These are phyloP conservation scores for Aegilops longissima DNA, from an alignment of 176 grass and related monocot species.

Conservation along the genomic window DNA sequence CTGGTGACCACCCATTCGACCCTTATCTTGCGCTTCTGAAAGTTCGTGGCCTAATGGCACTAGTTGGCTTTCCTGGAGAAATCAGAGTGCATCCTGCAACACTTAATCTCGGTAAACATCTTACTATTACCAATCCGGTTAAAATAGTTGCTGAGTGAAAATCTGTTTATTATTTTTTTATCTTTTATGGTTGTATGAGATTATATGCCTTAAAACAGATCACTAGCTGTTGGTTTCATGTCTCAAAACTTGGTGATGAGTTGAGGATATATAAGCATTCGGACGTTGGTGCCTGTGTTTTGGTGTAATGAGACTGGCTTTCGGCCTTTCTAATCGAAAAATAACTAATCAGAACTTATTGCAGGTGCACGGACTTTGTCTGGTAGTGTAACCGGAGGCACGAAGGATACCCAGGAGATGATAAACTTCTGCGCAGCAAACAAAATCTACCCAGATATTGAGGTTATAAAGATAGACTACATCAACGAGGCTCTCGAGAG, in stretches of 20 bases:
- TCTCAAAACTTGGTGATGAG: neutral
- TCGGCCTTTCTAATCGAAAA: neutral
- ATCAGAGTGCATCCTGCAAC: constrained; percentile 57
- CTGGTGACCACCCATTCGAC: constrained; percentile 83
- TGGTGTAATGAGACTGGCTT: neutral
- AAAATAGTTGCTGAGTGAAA: neutral
- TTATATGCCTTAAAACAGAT: no score
- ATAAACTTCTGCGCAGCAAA: constrained; percentile 64
- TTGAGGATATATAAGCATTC: no score
- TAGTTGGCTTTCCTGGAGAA: constrained; percentile 67
- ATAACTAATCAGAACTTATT: neutral
- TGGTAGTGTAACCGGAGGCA: constrained; percentile 60
- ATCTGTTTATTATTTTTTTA: neutral
- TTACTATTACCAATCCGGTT: no score
- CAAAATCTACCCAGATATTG: constrained; percentile 72
- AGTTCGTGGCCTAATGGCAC: constrained; percentile 57
- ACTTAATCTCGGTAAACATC: constrained; percentile 50
- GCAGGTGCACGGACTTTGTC: constrained; percentile 55
- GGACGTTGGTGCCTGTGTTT: no score
- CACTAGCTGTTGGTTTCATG: neutral
- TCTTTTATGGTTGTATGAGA: neutral
- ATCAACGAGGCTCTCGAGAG: constrained; percentile 72
- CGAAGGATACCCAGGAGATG: constrained; percentile 65
- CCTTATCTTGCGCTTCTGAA: constrained; percentile 73
- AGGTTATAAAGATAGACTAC: constrained; percentile 78